Base-by-base conservation (phyloP, 2,329 filamentous ascomycete genomes). In the Pseudomassariella vexata region DNA sequence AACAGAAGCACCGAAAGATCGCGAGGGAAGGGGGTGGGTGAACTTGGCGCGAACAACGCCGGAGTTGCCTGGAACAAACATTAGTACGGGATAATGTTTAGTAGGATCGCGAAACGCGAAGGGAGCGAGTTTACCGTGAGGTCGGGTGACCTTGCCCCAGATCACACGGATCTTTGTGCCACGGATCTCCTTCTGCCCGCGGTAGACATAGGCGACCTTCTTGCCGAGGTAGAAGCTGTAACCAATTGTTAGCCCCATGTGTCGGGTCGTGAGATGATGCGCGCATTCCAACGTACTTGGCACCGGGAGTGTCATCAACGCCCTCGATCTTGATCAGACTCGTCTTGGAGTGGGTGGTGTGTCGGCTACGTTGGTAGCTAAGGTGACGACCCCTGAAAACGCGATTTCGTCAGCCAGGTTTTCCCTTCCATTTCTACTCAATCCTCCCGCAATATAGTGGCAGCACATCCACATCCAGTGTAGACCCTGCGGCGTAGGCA, bases 101-200 rank as follows among this genome's bases (percentile, higher is more conserved):
- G 23, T 32, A 23, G 24, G 24, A 24, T 10, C 11, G 23, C 14
- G 8, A 15, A 15, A 19, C 21, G 18, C 12, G 19, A 26, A 21
- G 21, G 38, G 34, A 16, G 20, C 34, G 29, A 40, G 65, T 70
- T 56, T 85, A 90, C 85, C 90, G 73, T 96, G 90, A 65, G 88
- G 82, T 62, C 88, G 77, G 64, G 87, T 94, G 65, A 96, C 83
- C 78, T 95, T 95, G 76, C 90, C 90, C 88, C 89, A 96, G 76
- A 96, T 95, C 56, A 96, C 84, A 62, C 90, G 82, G 73, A 96
- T 94, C 83, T 96, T 96, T 66, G 88, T 90, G 65, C 92, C 92
- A 59, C 90, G 85, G 62, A 95, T 78, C 76, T 95, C 87, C 72
- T 82, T 89, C 70, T 86, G 82, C 56, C 82, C 90, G 63, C 89